Conservation (phyloP, 257 asterid species). For the Ballota nigra region DNA sequence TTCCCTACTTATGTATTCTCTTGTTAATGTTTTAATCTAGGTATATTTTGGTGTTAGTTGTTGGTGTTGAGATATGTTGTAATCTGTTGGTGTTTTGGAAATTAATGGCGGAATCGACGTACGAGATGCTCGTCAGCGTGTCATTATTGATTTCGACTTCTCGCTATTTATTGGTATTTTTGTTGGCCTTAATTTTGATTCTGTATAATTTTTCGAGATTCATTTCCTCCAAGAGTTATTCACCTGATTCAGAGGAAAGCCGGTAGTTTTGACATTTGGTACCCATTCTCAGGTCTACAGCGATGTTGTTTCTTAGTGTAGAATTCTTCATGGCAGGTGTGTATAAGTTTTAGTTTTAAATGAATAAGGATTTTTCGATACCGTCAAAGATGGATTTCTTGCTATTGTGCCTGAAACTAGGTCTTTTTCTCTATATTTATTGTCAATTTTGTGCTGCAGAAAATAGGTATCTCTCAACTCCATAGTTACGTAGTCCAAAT, state of each 20-base stretch:
- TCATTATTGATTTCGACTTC: constrained; percentile 43
- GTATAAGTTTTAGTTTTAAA: neutral
- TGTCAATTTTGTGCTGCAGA: neutral
- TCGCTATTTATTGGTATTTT: constrained; percentile 44
- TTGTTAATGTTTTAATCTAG: no score
- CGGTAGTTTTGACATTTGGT: constrained; percentile 49
- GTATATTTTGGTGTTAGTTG: no score
- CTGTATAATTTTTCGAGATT: constrained; percentile 63
- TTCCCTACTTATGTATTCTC: no score
- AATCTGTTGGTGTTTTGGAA: no score
- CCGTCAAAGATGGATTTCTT: neutral
- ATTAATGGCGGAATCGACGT: constrained; percentile 41
- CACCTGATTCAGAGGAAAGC: constrained; percentile 71
- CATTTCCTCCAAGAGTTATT: constrained; percentile 59
- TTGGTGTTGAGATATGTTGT: no score
- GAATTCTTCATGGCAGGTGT: constrained; percentile 69
- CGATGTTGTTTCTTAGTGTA: constrained; percentile 64
- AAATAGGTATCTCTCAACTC: constrained; percentile 73
- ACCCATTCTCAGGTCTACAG: constrained; percentile 54
- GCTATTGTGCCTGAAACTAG: neutral
- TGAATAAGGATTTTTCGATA: neutral
- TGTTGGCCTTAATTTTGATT: constrained; percentile 30
- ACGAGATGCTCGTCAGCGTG: constrained; percentile 43
- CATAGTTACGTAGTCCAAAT: constrained; percentile 90
- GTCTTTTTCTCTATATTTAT: neutral